A percentile compares a stretch with the other conserved stretches of the same genome.
Conservation (phyloP, 2,329 filamentous ascomycete genomes). For the Triangularia verruculosa region DNA sequence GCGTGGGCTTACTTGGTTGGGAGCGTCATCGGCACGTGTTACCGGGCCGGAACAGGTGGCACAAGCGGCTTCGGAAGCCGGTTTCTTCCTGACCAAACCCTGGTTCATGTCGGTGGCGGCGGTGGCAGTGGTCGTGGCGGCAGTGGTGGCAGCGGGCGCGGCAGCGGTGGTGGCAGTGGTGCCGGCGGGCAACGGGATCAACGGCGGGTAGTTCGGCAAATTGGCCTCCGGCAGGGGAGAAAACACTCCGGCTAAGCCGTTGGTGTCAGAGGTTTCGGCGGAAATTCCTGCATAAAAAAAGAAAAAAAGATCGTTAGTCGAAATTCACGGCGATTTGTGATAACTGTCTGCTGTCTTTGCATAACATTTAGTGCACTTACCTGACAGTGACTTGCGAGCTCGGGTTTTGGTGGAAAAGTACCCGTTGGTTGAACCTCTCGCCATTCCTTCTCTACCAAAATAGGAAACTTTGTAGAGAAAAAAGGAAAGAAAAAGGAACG, state of each 20-base stretch:
- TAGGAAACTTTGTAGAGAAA: background rate
- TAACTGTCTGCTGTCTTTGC: too few species aligned
- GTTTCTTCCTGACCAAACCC: too few species aligned
- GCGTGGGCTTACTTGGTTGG: background rate
- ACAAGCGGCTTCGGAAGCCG: too few species aligned
- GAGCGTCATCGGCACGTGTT: too few species aligned
- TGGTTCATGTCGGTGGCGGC: background rate
- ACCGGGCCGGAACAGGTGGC: too few species aligned
- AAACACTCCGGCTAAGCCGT: background rate
- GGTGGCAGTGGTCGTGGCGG: background rate
- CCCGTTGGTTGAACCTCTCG: background rate
- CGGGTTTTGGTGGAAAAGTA: background rate
- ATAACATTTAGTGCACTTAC: too few species aligned
- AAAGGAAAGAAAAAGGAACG: background rate
- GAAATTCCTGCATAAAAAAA: background rate
- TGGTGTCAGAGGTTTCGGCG: background rate
- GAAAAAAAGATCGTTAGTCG: background rate
- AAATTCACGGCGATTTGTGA: too few species aligned
- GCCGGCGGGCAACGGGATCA: too few species aligned
- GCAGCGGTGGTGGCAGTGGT: too few species aligned
- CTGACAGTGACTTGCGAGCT: background rate
- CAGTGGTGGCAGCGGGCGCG: background rate
- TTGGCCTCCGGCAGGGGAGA: background rate
- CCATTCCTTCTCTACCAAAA: background rate
- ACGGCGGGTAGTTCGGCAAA: background rate